phyloP scores from a whole-genome alignment of 2,329 filamentous ascomycete genomes.

The Aspergillus luchuensis region DNA sequence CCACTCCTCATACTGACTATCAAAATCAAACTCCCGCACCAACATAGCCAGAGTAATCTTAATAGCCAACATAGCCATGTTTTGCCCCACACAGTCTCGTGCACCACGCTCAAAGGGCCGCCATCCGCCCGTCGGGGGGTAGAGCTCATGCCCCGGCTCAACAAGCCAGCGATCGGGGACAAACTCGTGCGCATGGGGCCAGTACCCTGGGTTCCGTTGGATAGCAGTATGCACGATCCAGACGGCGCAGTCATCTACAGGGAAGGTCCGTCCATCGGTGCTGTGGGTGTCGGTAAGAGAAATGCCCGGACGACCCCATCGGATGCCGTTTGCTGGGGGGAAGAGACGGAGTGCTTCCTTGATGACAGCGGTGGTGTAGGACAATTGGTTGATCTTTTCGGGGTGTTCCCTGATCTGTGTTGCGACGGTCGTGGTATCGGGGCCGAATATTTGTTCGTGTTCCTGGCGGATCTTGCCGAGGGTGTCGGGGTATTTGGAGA shows the following conservation, averaged over 20 bases:
- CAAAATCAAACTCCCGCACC: conserved; percentile 23
- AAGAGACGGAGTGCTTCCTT: conserved; percentile 59
- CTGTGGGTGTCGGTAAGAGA: conserved; percentile 1
- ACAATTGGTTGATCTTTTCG: conserved; percentile 48
- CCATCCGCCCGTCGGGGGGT: conserved; percentile 44
- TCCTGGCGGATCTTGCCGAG: conserved; percentile 1
- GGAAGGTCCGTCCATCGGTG: conserved; percentile 14
- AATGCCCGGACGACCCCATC: conserved; percentile 15
- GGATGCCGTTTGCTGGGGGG: conserved; percentile 40
- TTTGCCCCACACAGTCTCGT: conserved; percentile 54
- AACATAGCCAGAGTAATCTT: conserved; percentile 29
- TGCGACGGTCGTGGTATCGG: background rate
- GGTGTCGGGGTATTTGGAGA: background rate
- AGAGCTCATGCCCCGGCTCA: conserved; percentile 22
- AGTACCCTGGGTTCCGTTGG: conserved; percentile 21
- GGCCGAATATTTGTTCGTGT: conserved; percentile 8
- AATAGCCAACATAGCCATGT: conserved; percentile 50
- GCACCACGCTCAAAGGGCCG: conserved; percentile 53
- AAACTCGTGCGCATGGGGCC: conserved; percentile 30
- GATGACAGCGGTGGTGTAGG: conserved; percentile 57
- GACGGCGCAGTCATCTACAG: conserved; percentile 17
- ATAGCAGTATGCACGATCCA: conserved; percentile 20
- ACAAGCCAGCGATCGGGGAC: conserved; percentile 41
- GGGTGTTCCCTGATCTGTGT: background rate
- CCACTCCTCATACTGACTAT: background rate